phyloP scores from a whole-genome alignment of 306 rosid genomes.

The Luffa aegyptiaca region DNA sequence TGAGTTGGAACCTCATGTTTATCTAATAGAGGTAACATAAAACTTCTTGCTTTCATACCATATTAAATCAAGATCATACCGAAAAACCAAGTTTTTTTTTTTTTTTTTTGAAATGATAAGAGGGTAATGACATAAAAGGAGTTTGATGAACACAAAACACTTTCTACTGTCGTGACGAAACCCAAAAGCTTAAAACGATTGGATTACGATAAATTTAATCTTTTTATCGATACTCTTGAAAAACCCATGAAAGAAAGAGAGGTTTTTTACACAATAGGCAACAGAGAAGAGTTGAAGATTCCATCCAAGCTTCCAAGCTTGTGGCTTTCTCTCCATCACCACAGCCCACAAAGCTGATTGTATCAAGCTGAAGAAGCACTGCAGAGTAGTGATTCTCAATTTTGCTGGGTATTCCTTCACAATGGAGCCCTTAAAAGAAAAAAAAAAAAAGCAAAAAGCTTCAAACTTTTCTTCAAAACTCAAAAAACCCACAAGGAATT shows the following conservation, averaged over 20 bases:
- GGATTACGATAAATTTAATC: too few relatives aligned
- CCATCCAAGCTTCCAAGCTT: conserved; percentile 93
- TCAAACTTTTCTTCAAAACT: background rate
- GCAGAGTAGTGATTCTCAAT: conserved; percentile 58
- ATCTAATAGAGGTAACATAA: too few relatives aligned
- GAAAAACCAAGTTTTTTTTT: too few relatives aligned
- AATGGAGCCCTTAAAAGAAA: conserved; percentile 32
- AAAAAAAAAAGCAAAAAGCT: background rate
- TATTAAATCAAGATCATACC: too few relatives aligned
- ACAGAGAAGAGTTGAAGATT: conserved; percentile 73
- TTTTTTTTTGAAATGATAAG: too few relatives aligned
- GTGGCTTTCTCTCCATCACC: conserved; percentile 46
- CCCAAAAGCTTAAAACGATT: too few relatives aligned
- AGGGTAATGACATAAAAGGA: too few relatives aligned
- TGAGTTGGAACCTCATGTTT: too few relatives aligned
- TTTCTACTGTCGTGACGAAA: too few relatives aligned
- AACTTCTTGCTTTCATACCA: too few relatives aligned
- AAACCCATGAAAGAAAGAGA: background rate
- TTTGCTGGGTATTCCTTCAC: conserved; percentile 79
- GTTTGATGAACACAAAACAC: too few relatives aligned
- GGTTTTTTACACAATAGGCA: conserved; percentile 58
- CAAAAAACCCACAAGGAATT: background rate
- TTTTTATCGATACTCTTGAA: too few relatives aligned
- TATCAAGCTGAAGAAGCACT: conserved; percentile 58
- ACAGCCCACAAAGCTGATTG: conserved; percentile 51